Conservation (phyloP, 768 basidiomycete species). For the Favolaschia claudopus region DNA sequence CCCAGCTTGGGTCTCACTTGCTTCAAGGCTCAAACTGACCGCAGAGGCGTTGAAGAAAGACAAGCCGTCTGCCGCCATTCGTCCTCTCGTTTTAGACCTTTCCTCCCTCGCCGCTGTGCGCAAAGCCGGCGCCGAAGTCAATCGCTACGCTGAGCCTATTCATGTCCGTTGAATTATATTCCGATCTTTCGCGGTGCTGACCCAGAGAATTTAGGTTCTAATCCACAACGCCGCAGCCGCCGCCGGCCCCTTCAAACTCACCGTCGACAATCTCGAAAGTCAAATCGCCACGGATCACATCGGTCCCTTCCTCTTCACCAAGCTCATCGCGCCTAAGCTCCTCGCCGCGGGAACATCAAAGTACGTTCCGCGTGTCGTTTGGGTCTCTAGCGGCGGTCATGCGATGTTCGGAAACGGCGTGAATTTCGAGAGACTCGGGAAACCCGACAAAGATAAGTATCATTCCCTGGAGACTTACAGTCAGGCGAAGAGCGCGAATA, state of each 20-base stretch:
- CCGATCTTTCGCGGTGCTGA: too few relatives aligned
- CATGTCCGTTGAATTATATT: too few relatives aligned
- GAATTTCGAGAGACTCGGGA: too few relatives aligned
- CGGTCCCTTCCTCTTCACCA: background rate
- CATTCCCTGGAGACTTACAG: background rate
- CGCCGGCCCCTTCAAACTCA: too few relatives aligned
- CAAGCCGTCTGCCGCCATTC: background rate
- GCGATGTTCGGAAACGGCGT: too few relatives aligned
- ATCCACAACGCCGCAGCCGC: too few relatives aligned
- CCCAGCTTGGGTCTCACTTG: background rate
- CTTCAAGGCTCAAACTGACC: background rate
- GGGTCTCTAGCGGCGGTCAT: too few relatives aligned
- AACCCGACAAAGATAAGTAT: too few relatives aligned
- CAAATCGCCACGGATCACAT: too few relatives aligned
- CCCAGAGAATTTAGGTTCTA: too few relatives aligned
- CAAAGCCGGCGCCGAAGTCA: conserved; percentile 2
- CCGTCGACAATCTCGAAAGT: too few relatives aligned
- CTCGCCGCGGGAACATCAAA: background rate
- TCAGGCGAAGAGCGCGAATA: background rate
- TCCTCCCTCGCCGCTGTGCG: conserved; percentile 9
- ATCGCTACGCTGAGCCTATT: conserved; percentile 3
- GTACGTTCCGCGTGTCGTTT: too few relatives aligned
- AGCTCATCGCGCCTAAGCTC: background rate
- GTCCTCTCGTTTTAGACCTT: conserved; percentile 2
- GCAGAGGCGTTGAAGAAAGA: background rate